Evolutionary conservation across 2,329 filamentous ascomycete species (phyloP).

Genomic region (Penicillium sp.): DNA sequence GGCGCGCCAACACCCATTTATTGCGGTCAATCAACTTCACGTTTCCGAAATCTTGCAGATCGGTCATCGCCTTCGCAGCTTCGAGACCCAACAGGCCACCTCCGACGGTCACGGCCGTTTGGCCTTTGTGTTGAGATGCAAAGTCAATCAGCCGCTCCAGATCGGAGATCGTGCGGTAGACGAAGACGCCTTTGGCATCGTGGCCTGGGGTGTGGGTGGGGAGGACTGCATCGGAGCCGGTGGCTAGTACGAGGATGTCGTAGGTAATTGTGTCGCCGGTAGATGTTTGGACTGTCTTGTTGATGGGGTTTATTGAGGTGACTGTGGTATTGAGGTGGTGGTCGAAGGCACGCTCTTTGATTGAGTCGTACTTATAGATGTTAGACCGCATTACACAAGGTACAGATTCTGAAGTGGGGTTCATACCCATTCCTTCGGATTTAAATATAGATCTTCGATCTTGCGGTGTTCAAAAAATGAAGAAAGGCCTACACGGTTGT

Average conservation of each 20-base stretch:
- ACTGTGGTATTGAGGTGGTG: conserved; percentile 76
- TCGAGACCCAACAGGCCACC: conserved; percentile 84
- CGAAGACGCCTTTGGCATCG: conserved; percentile 80
- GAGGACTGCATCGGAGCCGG: conserved; percentile 80
- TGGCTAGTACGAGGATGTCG: conserved; percentile 79
- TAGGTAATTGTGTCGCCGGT: conserved; percentile 71
- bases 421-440: conserved; percentile 76
- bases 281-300: conserved; percentile 69
- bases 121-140: conserved; percentile 65
- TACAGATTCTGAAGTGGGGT: not conserved
- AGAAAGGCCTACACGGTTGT: conserved; percentile 86
- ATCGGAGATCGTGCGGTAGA: conserved; percentile 84
- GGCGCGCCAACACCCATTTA: conserved; percentile 77
- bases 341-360: conserved; percentile 66
- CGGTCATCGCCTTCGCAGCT: conserved; percentile 89
- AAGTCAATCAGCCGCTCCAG: conserved; percentile 75
- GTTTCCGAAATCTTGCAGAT: conserved; percentile 70
- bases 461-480: conserved; percentile 85
- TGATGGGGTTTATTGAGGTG: conserved; percentile 62
- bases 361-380: conserved; percentile 61
- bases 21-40: conserved; percentile 82
- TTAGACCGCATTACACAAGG: not conserved
- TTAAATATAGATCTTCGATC: conserved; percentile 85
- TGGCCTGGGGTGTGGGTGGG: conserved; percentile 72
- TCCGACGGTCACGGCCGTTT: conserved; percentile 74